These are phyloP conservation scores for Acanthochlamys bracteata DNA, from an alignment of 106 monocot species.

Conservation along the genomic window DNA sequence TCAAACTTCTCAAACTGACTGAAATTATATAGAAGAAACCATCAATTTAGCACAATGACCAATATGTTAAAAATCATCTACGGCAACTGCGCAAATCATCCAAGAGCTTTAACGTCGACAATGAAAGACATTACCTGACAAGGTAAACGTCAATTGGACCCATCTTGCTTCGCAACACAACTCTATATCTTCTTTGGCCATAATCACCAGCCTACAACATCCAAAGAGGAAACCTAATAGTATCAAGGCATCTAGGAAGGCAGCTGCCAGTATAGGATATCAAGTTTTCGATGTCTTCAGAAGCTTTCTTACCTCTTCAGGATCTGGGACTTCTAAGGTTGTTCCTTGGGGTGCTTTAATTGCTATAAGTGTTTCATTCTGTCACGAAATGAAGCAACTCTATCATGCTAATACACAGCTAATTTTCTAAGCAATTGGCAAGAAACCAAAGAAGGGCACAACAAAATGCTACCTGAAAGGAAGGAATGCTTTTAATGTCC, in stretches of 20 bases:
- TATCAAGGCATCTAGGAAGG: too few relatives aligned
- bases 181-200: conserved; percentile 81
- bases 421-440: not conserved
- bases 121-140: conserved; percentile 49
- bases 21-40: not conserved
- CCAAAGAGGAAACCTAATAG: not conserved
- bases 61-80: too few relatives aligned
- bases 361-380: conserved; percentile 92
- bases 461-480: conserved; percentile 61
- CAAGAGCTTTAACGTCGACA: not conserved
- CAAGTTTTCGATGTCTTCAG: too few relatives aligned
- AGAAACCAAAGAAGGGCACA: not conserved
- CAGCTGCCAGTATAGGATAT: too few relatives aligned
- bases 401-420: too few relatives aligned
- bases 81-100: too few relatives aligned
- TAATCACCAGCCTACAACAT: conserved; percentile 57
- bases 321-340: conserved; percentile 91
- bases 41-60: not conserved
- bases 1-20: conserved; percentile 96
- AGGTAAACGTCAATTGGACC: conserved; percentile 93
- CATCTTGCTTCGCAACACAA: conserved; percentile 84
- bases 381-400: conserved; percentile 5
- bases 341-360: conserved; percentile 96
- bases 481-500: conserved; percentile 78
- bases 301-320: conserved; percentile 59